These are phyloP conservation scores for Fagus sylvatica DNA, from an alignment of 306 rosid species.

Conservation along the genomic window DNA sequence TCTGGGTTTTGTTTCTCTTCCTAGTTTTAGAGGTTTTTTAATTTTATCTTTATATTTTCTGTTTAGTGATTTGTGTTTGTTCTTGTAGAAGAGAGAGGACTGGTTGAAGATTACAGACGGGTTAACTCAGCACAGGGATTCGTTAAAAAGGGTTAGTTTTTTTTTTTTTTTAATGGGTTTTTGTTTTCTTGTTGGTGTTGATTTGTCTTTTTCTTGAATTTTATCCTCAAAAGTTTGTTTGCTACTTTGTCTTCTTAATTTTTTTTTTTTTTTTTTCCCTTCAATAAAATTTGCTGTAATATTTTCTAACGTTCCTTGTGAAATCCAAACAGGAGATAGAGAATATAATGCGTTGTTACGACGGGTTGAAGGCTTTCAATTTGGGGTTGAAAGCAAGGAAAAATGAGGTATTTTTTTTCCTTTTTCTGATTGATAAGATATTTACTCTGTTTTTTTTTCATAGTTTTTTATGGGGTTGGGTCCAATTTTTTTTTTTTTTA, in stretches of 20 bases:
- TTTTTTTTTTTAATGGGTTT: not conserved
- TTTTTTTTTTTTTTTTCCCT: not conserved
- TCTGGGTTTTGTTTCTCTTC: not conserved
- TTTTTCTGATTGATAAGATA: constrained; percentile 30
- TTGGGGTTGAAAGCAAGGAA: constrained; percentile 40
- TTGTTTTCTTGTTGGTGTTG: not conserved
- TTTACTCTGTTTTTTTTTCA: not conserved
- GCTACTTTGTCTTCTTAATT: not conserved
- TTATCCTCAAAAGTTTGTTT: not conserved
- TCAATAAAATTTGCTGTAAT: constrained; percentile 3
- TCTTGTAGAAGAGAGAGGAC: constrained; percentile 45
- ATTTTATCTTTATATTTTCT: not conserved
- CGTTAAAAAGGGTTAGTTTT: constrained; percentile 38
- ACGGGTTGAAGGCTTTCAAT: constrained; percentile 30
- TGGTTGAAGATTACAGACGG: constrained; percentile 29
- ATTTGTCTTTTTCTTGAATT: constrained; percentile 5
- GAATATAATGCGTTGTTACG: constrained; percentile 27
- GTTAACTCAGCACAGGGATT: constrained; percentile 21
- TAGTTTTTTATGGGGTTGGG: not conserved
- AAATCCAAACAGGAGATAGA: constrained; percentile 43
- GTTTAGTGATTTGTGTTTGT: constrained; percentile 4
- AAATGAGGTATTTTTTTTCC: constrained; percentile 35
- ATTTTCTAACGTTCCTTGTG: not conserved
- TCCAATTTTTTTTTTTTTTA: not conserved
- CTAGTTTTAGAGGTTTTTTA: not conserved